Base-by-base conservation (phyloP, 306 rosid genomes). In the Glycyrrhiza uralensis region DNA sequence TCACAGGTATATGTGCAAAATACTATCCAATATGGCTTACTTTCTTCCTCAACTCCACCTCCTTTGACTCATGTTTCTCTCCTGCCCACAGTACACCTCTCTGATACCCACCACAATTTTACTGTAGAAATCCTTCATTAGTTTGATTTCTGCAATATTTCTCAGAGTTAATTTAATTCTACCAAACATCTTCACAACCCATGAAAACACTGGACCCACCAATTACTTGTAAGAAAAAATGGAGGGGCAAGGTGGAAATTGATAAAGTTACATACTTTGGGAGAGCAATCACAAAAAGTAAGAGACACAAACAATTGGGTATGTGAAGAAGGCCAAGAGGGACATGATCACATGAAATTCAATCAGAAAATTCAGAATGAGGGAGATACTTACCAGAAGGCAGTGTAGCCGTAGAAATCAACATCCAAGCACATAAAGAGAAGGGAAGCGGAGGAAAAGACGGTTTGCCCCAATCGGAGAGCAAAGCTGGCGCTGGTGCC, bases 401-500 rank as follows among this genome's bases (percentile, higher is more conserved):
- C 71, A 11, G 93, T 85, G 73, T 85, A 91, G 82, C 89, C 80
- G 71, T 85, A 94, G 92, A 94, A 91, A 68, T 85, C 90, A 8
- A 88, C 80, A 18, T 75, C 90, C 69, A 91, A 69, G 55, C 93
- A 94, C 99, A 94, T 91, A 42, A 89, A 89, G 78, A 91, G 83
- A 77, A 94, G 97, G 14, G 99, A 89, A 23, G 97, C 91, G 2
- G 88, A 82, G 69, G 97, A 88, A 76, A 94, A 89, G 6, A 89
- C 83, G 29, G 90, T 77, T 82, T 94, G 99, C 7, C 99, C 99
- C 79, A 94, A 75, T 9, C 97, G 87, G 77, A 94, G 92, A 77
- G 96, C 96, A 74, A 91, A 88, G 82, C 99, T 89, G 61, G 97
- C 92, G 72, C 96, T 91, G 19, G 90, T 91, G 56, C 99, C 99